Conservation (phyloP, 2,329 filamentous ascomycete species). For the Colletotrichum spaethianum region DNA sequence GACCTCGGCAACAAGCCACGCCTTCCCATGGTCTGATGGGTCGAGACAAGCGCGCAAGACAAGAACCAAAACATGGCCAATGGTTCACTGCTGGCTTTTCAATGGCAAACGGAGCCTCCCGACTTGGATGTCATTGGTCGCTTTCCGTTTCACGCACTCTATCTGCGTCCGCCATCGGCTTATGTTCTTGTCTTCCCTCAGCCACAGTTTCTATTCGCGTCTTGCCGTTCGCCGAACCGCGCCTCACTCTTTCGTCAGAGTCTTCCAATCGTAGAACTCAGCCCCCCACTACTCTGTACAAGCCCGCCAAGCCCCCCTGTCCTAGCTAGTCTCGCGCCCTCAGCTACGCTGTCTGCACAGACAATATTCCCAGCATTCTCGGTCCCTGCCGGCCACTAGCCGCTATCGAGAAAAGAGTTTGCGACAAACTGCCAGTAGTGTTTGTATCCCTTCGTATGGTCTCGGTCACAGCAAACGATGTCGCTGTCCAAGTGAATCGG, state of each 20-base stretch:
- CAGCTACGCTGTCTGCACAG: neutral
- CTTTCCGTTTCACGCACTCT: neutral
- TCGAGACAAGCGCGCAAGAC: conserved; percentile 1
- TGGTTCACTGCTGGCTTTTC: conserved; percentile 5
- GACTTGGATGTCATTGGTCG: neutral
- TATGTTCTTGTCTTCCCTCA: conserved; percentile 15
- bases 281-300: conserved; percentile 13
- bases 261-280: conserved; percentile 29
- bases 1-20: conserved; percentile 14
- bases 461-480: conserved; percentile 18
- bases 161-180: conserved; percentile 1
- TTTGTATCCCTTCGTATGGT: conserved; percentile 25
- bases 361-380: conserved; percentile 23
- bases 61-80: conserved; percentile 6
- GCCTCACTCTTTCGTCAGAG: conserved; percentile 24
- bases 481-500: conserved; percentile 11
- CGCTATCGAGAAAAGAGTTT: conserved; percentile 14
- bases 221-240: conserved; percentile 16
- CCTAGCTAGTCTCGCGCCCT: conserved; percentile 19
- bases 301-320: conserved; percentile 22
- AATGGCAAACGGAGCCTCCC: neutral
- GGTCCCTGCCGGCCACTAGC: conserved; percentile 27
- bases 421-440: conserved; percentile 21
- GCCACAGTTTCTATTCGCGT: conserved; percentile 33
- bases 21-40: conserved; percentile 9